Evolutionary conservation across 1,284 basidiomycete genomes (phyloP), one percentile per base, ranked within the genome.

Genomic region (Bjerkandera adusta): DNA sequence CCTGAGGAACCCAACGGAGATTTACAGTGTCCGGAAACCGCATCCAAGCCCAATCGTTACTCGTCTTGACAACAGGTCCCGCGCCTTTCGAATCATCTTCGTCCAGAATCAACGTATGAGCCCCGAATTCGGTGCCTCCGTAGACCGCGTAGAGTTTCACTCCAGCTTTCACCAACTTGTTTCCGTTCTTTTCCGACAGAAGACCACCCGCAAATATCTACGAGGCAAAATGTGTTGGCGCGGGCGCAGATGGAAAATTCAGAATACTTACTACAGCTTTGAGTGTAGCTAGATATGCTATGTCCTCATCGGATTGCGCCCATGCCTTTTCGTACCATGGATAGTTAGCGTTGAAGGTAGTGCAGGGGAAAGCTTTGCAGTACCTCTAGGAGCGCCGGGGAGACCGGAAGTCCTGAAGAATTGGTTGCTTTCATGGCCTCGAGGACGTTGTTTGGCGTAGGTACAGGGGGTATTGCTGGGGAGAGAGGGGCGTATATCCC

Each of bases 1-100:
- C 66, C 24, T 62, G 56, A 3, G 61, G 49, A n/a, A 10, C 43
- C 63, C 66, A 69, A n/a, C 62, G 51, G 0, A 57, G 10, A 1
- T 55, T 55, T n/a, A 11, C 27, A 13, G 8, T 8, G 2, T 25
- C 26, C 26, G 27, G 27, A 15, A 41, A 27, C 39, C 24, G 18
- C 39, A 41, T 25, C 39, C 39, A 41, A 13, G 27, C 39, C 39
- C 39, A 41, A 20, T 41, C 39, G 2, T 30, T 45, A 5, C 18
- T 34, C 2, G 38, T 41, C 32, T 47, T 53, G 7, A 16, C 47
- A 18, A 15, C 13, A 20, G 22, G 33, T 12, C 44, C 33, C 18
- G 24, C 10, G 13, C 16, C 26, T n/a, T 43, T 24, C 6, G 34
- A 30, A n/a, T 39, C 36, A 21, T 26, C 37, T 15, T 24, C 33